A percentile compares a stretch with the other conserved stretches of the same genome.
These are phyloP conservation scores for Diplosphaera chodatii DNA, from an alignment of 139 green algal species.

Conservation along the genomic window DNA sequence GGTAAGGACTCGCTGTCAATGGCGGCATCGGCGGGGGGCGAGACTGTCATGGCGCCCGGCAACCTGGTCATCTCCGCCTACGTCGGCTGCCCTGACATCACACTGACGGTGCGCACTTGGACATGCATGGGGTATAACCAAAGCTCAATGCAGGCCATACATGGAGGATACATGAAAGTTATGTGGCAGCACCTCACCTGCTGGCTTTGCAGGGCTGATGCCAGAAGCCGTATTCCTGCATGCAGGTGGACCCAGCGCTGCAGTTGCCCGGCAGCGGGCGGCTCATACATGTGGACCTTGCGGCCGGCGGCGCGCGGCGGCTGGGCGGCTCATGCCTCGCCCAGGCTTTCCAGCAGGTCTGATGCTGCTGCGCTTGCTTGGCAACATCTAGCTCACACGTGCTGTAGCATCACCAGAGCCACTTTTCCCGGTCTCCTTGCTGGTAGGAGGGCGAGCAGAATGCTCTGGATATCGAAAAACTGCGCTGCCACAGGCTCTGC, in stretches of 20 bases:
- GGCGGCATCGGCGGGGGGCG: slow-evolving; percentile 74
- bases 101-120: slow-evolving; percentile 68
- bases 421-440: not conserved
- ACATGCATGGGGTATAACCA: no score
- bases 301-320: slow-evolving; percentile 41
- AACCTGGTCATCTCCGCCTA: slow-evolving; percentile 93
- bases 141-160: no score
- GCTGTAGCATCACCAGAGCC: not conserved
- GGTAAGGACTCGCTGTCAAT: slow-evolving; percentile 99
- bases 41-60: slow-evolving; percentile 90
- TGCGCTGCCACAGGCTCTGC: slow-evolving; percentile 4
- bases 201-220: not conserved
- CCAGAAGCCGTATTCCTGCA: no score
- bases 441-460: slow-evolving; percentile 1
- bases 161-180: no score
- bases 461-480: not conserved
- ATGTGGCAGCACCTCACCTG: no score
- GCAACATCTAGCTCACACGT: no score
- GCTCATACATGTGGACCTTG: slow-evolving; percentile 92
- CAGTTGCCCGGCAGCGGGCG: slow-evolving; percentile 56
- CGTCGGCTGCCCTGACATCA: slow-evolving; percentile 94
- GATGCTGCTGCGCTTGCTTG: no score
- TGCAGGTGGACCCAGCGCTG: slow-evolving; percentile 44
- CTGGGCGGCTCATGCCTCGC: slow-evolving; percentile 89
- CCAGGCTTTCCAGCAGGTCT: slow-evolving; percentile 62